These are phyloP conservation scores for Backusella luteola DNA, from an alignment of 192 early-diverging fungal genomes.

Conservation along the genomic window DNA sequence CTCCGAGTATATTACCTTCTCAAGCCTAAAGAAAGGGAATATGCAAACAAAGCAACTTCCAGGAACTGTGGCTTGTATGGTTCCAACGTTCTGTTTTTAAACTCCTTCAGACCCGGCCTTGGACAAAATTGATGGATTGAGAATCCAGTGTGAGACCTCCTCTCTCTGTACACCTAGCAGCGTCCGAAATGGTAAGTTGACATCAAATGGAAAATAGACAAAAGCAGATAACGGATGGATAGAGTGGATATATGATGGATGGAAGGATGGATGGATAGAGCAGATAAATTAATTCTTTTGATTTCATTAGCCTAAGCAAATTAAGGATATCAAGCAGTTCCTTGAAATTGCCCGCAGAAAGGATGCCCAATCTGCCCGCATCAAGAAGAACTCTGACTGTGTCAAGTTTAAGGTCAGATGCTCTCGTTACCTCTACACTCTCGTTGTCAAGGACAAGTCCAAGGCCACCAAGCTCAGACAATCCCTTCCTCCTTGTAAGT, in stretches of 20 bases:
- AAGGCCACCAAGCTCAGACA: slow-evolving; percentile 97
- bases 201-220: not conserved
- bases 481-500: slow-evolving; percentile 90
- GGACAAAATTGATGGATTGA: not conserved
- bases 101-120: not conserved
- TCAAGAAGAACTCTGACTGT: slow-evolving; percentile 94
- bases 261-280: not conserved
- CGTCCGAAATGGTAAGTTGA: not conserved
- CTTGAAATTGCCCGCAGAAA: slow-evolving; percentile 94
- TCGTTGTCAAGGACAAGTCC: slow-evolving; percentile 89
- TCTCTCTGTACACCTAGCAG: slow-evolving; percentile 4
- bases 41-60: not conserved
- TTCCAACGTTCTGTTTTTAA: not conserved
- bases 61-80: not conserved
- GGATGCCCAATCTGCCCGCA: slow-evolving; percentile 91
- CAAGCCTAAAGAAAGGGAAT: not conserved
- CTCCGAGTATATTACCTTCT: not conserved
- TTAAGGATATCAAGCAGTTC: slow-evolving; percentile 99
- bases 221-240: not conserved
- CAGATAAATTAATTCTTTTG: not conserved
- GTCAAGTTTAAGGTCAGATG: slow-evolving; percentile 99
- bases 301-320: slow-evolving; percentile 84
- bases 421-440: slow-evolving; percentile 98
- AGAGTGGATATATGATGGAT: not conserved
- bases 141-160: not conserved